Evolutionary conservation across 495 filamentous ascomycete genomes (phyloP), one percentile per base, ranked within the genome.

Genomic region (Penicillium dipodomyicola): DNA sequence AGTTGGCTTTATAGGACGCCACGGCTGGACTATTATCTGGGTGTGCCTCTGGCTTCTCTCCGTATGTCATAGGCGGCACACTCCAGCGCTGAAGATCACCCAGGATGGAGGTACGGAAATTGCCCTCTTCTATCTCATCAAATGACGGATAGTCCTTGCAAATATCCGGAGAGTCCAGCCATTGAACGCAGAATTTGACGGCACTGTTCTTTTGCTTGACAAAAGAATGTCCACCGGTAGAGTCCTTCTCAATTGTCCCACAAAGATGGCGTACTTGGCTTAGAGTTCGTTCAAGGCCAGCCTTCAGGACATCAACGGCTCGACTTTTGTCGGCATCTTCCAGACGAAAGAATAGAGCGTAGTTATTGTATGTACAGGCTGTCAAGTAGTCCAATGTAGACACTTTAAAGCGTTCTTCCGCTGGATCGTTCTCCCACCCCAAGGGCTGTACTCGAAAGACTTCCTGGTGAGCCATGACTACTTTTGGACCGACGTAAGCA

Each of bases 1-100:
- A 77, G 40, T 74, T 77, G 0, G 64, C 67, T 58, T 77, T 71
- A 56, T 72, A 79, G 6, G 70, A 72, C 0, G 76, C 67, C 7
- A 71, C 58, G 0, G 64, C 57, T 5, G 75, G 75, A 35, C 60
- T 67, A 3, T 37, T 57, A 39, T 68, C 65, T 0, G 75, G 72
- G 4, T 69, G 64, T 15, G 66, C 64, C 35, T 75, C 74, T 1
- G 71, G 70, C 22, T 72, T 75, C 54, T 75, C 71, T 17, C 72
- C 72, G 58, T 73, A 76, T 23, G 65, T 67, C 68, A 78, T 73
- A 9, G 69, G 67, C 5, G 52, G 47, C 40, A 66, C 60, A 41
- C 67, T 68, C 69, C 68, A 70, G 33, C 57, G 41, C 7, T 49
- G 54, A 27, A 69, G 58, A 43, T 77, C 65, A 22, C 73, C 69